Percentiles rank a stretch among this genome's conserved stretches.
These are phyloP conservation scores for Seminavis robusta DNA, from an alignment of 108 stramenopile genomes.

Conservation along the genomic window DNA sequence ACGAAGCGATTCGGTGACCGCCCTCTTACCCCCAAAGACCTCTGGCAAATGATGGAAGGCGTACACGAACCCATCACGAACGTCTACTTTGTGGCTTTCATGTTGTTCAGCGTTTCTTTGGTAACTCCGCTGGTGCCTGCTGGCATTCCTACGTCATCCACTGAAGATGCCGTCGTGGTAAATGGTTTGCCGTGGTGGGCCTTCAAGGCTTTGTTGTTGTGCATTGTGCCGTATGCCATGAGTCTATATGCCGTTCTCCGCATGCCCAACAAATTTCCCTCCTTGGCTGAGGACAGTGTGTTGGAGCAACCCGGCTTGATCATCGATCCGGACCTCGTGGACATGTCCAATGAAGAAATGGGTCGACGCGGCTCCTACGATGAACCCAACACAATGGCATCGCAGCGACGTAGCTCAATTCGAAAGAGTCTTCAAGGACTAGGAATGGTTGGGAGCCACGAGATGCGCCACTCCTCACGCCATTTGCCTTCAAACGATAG, in stretches of 20 bases:
- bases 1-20: conserved; percentile 9
- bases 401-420: conserved; percentile 10
- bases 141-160: not conserved
- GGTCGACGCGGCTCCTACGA: conserved; percentile 8
- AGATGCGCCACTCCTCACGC: no score
- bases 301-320: no score
- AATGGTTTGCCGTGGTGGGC: conserved; percentile 3
- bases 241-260: not conserved
- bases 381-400: not conserved
- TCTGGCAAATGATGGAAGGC: conserved; percentile 20
- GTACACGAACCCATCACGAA: conserved; percentile 8
- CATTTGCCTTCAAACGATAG: no score
- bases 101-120: conserved; percentile 4
- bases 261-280: conserved; percentile 1
- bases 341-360: conserved; percentile 9
- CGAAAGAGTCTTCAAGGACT: conserved; percentile 1
- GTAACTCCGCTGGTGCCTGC: not conserved
- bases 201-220: not conserved
- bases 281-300: no score
- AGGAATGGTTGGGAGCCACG: no score
- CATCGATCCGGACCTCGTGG: conserved; percentile 10
- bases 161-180: not conserved
- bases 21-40: conserved; percentile 3
- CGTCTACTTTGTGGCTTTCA: not conserved
- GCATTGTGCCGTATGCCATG: not conserved